Base-by-base conservation (phyloP, 1,284 basidiomycete genomes). In the Ceratobasidium sp. region DNA sequence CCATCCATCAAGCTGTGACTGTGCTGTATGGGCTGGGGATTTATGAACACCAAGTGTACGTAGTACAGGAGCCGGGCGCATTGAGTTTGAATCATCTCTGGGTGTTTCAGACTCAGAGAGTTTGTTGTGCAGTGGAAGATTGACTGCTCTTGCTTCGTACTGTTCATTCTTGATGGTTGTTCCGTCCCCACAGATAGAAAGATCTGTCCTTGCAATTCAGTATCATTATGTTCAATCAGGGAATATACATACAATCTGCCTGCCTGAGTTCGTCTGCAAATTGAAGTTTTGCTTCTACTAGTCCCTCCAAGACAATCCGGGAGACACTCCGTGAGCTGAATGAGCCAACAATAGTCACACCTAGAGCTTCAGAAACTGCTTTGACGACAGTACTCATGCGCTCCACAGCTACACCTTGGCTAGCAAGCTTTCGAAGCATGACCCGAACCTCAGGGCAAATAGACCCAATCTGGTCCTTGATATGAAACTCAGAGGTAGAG, bases 131-230 rank as follows among this genome's bases (percentile, higher is more conserved):
- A 13, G n/a, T 13, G 24, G 66, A n/a, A 71, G 29, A 37, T 29
- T 27, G 5, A 71, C 46, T 1, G 27, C 7, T 31, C 34, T 59
- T 0, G 68, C 68, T 54, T 71, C 68, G 19, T 71, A 31, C 34
- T 71, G 68, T 8, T 59, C 56, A n/a, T 71, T 71, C 31, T 71
- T 71, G 3, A 71, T 71, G 7, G 37, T 61, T 41, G 68, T 71
- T 1, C 68, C 68, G 31, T 71, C 68, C 2, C 68, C 56, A 54
- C 54, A 71, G 6, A 71, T 71, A 31, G 54, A 39, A 14, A 71
- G 19, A 34, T 59, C 68, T 71, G 34, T 24, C 24, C 16, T 22
- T 22, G 14, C 13, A 19, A 46, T 27, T 54, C 2, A 43, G 11
- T 69, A 14, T 31, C 22, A 24, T 41, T 31, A 27, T 1, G 11